Base-by-base conservation (phyloP, 768 basidiomycete species). In the Kwoniella mangroviensis region DNA sequence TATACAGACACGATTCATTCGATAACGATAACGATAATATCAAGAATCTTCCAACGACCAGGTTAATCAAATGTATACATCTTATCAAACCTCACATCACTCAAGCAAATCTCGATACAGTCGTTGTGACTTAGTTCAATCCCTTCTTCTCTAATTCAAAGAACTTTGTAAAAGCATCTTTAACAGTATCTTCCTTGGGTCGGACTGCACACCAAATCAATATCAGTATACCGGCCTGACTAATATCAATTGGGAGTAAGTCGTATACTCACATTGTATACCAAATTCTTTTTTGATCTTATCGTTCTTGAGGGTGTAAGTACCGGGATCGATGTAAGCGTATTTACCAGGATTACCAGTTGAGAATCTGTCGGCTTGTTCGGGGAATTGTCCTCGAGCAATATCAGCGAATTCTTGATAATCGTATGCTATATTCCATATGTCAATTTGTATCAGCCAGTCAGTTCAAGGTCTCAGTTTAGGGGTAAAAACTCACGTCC, bases 201-300 rank as follows among this genome's bases (percentile, higher is more conserved):
- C 69, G 70, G 65, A 73, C 76, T 78, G 52, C 19, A 21, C 4
- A 26, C 41, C 67, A 67, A 43, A 45, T 3, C 42, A 24, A 22
- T 3, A 54, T 61, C 65, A 51, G 58, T n/a, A 49, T 53, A 2
- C 6, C 55, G 17, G 24, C 17, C 49, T 56, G 17, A 21, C 1
- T 6, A 15, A 2, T 15, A 24, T 1, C 26, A 1, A 15, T 57
- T 4, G 41, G 13, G 41, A 0, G 34, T 7, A 15, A 17, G 58
- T n/a, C 22, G 15, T 26, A 2, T 4, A 73, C 76, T 67, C 56
- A 78, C 76, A 77, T 52, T 73, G 66, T 34, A 79, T 68, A 41
- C 78, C 78, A 22, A 79, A 61, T 55, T 75, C 75, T 59, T 73
- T 69, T 45, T 69, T 65, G 34, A 70, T 69, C 65, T 75, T 76